Percentiles rank a stretch among this genome's conserved stretches.
Evolutionary conservation across 169 alveolate species (phyloP).

Genomic region (Plasmodium gallinaceum): DNA sequence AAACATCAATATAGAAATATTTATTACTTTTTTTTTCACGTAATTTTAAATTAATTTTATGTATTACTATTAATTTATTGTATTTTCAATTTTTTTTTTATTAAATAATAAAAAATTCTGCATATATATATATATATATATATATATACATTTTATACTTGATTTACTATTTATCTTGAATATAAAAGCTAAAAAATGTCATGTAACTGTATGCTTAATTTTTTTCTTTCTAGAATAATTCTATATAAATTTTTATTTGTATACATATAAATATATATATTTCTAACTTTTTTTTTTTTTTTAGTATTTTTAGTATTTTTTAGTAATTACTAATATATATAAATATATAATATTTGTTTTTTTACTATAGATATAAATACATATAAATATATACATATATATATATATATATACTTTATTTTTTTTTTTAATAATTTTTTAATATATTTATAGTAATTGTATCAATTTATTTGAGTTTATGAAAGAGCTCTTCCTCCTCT

Average conservation of each 20-base stretch:
- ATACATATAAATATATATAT: slow-evolving; percentile 9
- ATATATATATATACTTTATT: neutral
- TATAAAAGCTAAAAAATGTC: slow-evolving; percentile 1
- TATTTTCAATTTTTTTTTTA: neutral
- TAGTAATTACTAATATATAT: neutral
- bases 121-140: slow-evolving; percentile 8
- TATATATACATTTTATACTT: slow-evolving; percentile 12
- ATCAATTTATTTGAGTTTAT: slow-evolving; percentile 5
- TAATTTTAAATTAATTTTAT: neutral
- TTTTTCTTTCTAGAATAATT: neutral
- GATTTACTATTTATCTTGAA: neutral
- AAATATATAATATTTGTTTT: neutral
- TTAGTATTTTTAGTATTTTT: neutral
- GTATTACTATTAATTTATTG: neutral
- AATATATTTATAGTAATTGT: neutral
- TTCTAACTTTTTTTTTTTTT: neutral
- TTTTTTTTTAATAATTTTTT: too few species aligned
- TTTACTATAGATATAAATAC: neutral
- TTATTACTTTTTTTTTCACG: neutral
- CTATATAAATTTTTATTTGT: neutral
- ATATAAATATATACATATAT: neutral
- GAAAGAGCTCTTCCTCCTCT: slow-evolving; percentile 66
- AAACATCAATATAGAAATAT: neutral
- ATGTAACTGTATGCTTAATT: slow-evolving; percentile 9
- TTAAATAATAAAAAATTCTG: slow-evolving; percentile 9